These are phyloP conservation scores for Dissophora ornata DNA, from an alignment of 192 early-diverging fungal genomes.

Conservation along the genomic window DNA sequence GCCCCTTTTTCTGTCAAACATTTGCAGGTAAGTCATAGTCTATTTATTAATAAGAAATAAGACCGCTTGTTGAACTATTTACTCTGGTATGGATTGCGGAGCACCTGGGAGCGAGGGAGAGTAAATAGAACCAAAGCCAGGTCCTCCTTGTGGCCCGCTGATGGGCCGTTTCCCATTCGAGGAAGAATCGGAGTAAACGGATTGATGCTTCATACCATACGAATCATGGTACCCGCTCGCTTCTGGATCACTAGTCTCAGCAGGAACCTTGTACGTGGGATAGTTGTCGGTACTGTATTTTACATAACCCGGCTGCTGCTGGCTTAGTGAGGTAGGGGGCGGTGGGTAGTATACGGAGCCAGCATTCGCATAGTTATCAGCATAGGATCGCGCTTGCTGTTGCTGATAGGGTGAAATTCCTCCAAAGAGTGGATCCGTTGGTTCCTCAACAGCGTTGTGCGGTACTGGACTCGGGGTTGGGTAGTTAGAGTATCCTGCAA, in stretches of 20 bases:
- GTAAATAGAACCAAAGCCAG: neutral
- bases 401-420: slow-evolving; percentile 1
- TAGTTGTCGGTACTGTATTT: neutral
- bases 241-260: neutral
- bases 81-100: slow-evolving; percentile 22
- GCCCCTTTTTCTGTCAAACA: no score
- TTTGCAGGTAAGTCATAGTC: no score
- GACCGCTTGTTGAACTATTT: no score
- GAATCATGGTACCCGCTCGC: slow-evolving; percentile 16
- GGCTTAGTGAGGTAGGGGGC: neutral
- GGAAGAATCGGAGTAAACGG: neutral
- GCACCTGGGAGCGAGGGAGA: neutral
- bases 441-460: neutral
- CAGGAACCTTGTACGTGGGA: slow-evolving; percentile 4
- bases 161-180: neutral
- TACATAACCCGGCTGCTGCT: slow-evolving; percentile 1
- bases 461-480: neutral
- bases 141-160: slow-evolving; percentile 14
- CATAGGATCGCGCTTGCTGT: neutral
- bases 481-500: slow-evolving; percentile 7
- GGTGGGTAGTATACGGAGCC: slow-evolving; percentile 20
- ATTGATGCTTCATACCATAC: neutral
- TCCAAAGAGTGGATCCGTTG: neutral
- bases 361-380: neutral
- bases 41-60: no score